Conservation (phyloP, 2,329 filamentous ascomycete species). For the Xylaria polymorpha region DNA sequence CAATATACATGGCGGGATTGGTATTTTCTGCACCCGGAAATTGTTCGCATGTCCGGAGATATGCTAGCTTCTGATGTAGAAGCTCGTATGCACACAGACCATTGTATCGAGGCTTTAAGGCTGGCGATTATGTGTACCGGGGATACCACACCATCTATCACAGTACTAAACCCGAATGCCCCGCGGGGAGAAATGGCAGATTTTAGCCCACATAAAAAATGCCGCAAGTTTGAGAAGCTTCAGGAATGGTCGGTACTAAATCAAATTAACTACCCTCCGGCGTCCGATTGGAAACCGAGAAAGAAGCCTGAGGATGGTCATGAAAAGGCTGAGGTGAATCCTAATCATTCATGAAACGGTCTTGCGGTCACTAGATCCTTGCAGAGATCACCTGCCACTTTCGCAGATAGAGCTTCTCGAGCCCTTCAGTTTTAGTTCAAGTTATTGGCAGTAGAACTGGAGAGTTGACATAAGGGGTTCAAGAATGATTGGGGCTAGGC, state of each 20-base stretch:
- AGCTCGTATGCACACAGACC: slow-evolving; percentile 28
- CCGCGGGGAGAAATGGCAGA: slow-evolving; percentile 29
- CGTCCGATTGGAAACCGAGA: slow-evolving; percentile 23
- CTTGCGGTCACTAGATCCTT: not conserved
- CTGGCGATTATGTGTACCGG: slow-evolving; percentile 27
- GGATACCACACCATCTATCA: slow-evolving; percentile 30
- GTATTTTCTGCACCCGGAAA: slow-evolving; percentile 28
- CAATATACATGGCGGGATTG: slow-evolving; percentile 35
- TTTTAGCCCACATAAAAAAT: slow-evolving; percentile 25
- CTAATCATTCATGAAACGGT: not conserved
- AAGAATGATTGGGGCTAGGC: too few species aligned
- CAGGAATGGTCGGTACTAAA: slow-evolving; percentile 28
- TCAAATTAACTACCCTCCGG: slow-evolving; percentile 12
- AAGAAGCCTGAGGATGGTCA: not conserved
- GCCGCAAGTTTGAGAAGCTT: slow-evolving; percentile 25
- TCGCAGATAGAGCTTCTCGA: not conserved
- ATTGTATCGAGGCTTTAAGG: slow-evolving; percentile 29
- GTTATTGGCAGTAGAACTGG: too few species aligned
- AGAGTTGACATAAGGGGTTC: too few species aligned
- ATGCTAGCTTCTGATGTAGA: slow-evolving; percentile 30
- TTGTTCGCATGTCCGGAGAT: slow-evolving; percentile 27
- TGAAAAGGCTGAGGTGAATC: slow-evolving; percentile 36
- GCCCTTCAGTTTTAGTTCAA: too few species aligned
- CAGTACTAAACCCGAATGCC: slow-evolving; percentile 23
- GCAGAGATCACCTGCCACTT: not conserved